Evolutionary conservation across 169 alveolate genomes (phyloP), one percentile per base, ranked within the genome.

Genomic region (Eimeria necatrix): DNA sequence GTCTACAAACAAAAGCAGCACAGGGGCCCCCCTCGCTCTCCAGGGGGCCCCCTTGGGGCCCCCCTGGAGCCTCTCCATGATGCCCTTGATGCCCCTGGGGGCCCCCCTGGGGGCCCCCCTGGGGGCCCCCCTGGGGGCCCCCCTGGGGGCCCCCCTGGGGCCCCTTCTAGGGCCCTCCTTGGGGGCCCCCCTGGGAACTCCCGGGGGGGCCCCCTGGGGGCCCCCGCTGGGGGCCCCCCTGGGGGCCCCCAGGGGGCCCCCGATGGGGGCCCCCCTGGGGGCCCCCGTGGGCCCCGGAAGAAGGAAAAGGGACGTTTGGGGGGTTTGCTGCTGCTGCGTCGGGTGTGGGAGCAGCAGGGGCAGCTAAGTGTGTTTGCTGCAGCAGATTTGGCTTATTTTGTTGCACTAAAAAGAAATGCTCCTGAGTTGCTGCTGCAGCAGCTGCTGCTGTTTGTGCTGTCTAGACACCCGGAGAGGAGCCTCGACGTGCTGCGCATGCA

Each of bases 361-460:
- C 78, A 53, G 60, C 78, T 84, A 0, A 56, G 78, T 2, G 78
- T 78, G 14, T 26, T 53, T 26, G 49, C 52, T 56, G 91, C 91
- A 14, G 61, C 91, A 32, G 78, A 84, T 78, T 26, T 53, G 41
- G 74, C 91, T n/a, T 84, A 84, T 26, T 84, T 84, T n/a, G 22
- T 84, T 56, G 91, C 91, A 53, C 91, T 16, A 4, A 20, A 78
- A 16, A 53, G 59, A 59, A 53, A 84, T 59, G 78, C 91, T 56
- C 91, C 91, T 14, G 91, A 84, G 60, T 53, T 18, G 9, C 91
- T 84, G 78, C 78, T 84, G 78, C 91, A 84, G 53, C 91, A 84
- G 91, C 91, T 84, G 61, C 24, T 53, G 22, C 12, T 41, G 12
- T 59, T 26, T 41, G 80, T 84, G 53, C 78, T 84, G 56, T 52